Base-by-base conservation (phyloP, 2,329 filamentous ascomycete genomes). In the Macrophomina phaseolina region DNA sequence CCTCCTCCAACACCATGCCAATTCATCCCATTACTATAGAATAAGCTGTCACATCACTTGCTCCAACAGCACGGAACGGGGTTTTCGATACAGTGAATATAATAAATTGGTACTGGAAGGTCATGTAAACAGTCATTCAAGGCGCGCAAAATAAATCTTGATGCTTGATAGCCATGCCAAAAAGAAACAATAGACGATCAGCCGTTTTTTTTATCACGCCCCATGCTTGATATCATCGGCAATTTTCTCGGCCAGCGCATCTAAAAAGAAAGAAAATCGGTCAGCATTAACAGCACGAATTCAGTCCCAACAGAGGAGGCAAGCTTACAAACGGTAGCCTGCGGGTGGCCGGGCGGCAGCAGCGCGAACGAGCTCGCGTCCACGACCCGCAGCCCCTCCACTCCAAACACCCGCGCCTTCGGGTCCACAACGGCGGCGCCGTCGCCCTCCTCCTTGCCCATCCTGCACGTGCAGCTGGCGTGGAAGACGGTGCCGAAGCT, bases 301-400 rank as follows among this genome's bases (percentile, higher is more conserved):
- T 45, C 63, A 1, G 28, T 8, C 23, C 23, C 23, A 9, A 65
- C 12, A 16, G 48, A 1, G 3, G 8, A 4, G 46, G 18, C 5
- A 51, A 12, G 32, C 61, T 40, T 32, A 64, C 46, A 64, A 8
- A 64, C 42, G 18, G 61, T 64, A 7, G 30, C 6, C 23, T 51
- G 11, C 3, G 61, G 61, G 7, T 64, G 61, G 0, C 61, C 61
- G n/a, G 61, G 61, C 48, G 5, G 53, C 71, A 69, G 75, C 72
- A 12, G 71, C 68, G 28, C 18, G 9, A 23, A 70, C 42, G 46
- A 60, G 62, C 0, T 48, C 23, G 69, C 70, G 67, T 75, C 73
- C 9, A 74, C 70, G 16, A 75, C 72, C 14, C 73, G 69, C 42
- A 75, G 18, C n/a, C 67, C 61, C 36, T 55, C 28, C 5, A 68